phyloP scores from a whole-genome alignment of 805 yeast genomes.

The Spathaspora arborariae region DNA sequence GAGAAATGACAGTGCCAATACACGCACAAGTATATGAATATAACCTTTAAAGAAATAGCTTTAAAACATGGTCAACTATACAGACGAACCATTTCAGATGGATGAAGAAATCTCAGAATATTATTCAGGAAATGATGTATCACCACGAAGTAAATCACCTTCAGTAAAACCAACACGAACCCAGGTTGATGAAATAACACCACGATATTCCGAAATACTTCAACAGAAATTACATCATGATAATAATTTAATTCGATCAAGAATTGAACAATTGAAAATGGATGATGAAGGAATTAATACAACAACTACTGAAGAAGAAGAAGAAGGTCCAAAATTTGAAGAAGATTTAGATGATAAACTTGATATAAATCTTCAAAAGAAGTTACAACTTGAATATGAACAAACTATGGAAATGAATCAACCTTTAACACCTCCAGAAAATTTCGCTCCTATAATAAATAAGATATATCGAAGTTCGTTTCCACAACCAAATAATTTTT shows the following conservation, averaged over 20 bases:
- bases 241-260: slow-evolving; percentile 30
- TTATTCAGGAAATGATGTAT: neutral
- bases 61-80: slow-evolving; percentile 22
- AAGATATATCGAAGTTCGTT: slow-evolving; percentile 83
- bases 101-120: slow-evolving; percentile 34
- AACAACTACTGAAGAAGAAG: slow-evolving; percentile 27
- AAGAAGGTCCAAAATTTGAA: slow-evolving; percentile 23
- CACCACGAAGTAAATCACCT: neutral
- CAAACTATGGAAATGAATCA: slow-evolving; percentile 5
- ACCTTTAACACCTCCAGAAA: slow-evolving; percentile 72
- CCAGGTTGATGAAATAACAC: neutral
- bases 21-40: no score
- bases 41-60: no score
- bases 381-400: slow-evolving; percentile 16
- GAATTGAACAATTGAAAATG: slow-evolving; percentile 22
- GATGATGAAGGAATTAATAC: slow-evolving; percentile 15
- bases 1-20: no score
- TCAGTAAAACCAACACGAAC: neutral
- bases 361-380: slow-evolving; percentile 22
- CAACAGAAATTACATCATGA: slow-evolving; percentile 7
- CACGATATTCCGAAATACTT: neutral
- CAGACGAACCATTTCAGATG: slow-evolving; percentile 43
- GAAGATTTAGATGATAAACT: slow-evolving; percentile 42
- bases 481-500: slow-evolving; percentile 81
- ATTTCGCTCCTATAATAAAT: slow-evolving; percentile 76